These are phyloP conservation scores for peach (Prunus persica) DNA, from an alignment of 306 rosid species.

Conservation along the genomic window Prunus_persica_NCBIv2 NC_034012.1:6009001-6009500, in stretches of 20 bases:
- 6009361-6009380: neutral
- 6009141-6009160: conserved; percentile 11
- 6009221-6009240: conserved; percentile 91
- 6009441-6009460: neutral
- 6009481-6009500: neutral
- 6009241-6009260: conserved; percentile 99
- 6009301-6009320: conserved; percentile 95
- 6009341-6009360: conserved; percentile 12
- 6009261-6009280: conserved; percentile 99
- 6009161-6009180: conserved; percentile 6
- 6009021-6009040: conserved; percentile 41
- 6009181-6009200: neutral
- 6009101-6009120: conserved; percentile 95
- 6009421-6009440: neutral
- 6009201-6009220: conserved; percentile 28
- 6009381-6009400: neutral
- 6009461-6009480: neutral
- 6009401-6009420: neutral
- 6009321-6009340: conserved; percentile 94
- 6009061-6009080: conserved; percentile 86
- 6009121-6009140: conserved; percentile 46
- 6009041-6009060: conserved; percentile 94
- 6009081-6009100: conserved; percentile 88
- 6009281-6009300: conserved; percentile 99
- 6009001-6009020: conserved; percentile 11